phyloP scores from a whole-genome alignment of 768 basidiomycete genomes.

The Saitozyma podzolica region DNA sequence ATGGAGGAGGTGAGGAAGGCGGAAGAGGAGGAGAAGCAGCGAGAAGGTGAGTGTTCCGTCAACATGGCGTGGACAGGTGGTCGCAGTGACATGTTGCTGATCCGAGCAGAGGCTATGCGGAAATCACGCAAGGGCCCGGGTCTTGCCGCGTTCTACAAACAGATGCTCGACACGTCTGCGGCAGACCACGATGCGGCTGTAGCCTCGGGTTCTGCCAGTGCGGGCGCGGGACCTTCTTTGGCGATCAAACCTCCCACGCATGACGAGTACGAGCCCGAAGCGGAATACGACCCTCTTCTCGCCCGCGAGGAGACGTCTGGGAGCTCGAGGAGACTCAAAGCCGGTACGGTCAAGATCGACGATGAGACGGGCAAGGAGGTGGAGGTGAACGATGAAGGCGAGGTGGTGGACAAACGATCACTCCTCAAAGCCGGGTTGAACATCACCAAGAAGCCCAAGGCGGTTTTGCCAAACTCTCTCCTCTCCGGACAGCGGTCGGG shows the following conservation, averaged over 20 bases:
- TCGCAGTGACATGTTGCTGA: not conserved
- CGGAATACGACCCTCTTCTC: conserved; percentile 50
- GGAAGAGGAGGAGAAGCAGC: conserved; percentile 85
- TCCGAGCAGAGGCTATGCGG: conserved; percentile 44
- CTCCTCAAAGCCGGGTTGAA: conserved; percentile 89
- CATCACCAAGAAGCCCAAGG: conserved; percentile 63
- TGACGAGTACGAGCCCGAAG: conserved; percentile 40
- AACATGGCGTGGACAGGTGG: not conserved
- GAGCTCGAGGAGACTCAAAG: not conserved
- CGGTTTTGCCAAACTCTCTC: conserved; percentile 56
- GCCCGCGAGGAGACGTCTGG: conserved; percentile 35
- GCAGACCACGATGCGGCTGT: conserved; percentile 76
- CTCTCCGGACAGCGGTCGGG: conserved; percentile 13
- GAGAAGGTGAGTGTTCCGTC: conserved; percentile 69
- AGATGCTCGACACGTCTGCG: conserved; percentile 51
- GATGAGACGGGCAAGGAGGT: conserved; percentile 68
- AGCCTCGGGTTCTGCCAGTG: conserved; percentile 57
- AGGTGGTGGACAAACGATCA: conserved; percentile 94
- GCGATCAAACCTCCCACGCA: conserved; percentile 40
- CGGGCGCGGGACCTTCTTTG: conserved; percentile 36
- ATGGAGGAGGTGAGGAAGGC: conserved; percentile 86
- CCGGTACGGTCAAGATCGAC: conserved; percentile 5
- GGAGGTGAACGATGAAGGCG: conserved; percentile 94
- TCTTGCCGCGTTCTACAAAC: conserved; percentile 51
- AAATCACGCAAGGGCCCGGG: conserved; percentile 51